These are phyloP conservation scores for Fusarium veterinarium DNA, from an alignment of 2,329 filamentous ascomycete species.

Conservation along the genomic window DNA sequence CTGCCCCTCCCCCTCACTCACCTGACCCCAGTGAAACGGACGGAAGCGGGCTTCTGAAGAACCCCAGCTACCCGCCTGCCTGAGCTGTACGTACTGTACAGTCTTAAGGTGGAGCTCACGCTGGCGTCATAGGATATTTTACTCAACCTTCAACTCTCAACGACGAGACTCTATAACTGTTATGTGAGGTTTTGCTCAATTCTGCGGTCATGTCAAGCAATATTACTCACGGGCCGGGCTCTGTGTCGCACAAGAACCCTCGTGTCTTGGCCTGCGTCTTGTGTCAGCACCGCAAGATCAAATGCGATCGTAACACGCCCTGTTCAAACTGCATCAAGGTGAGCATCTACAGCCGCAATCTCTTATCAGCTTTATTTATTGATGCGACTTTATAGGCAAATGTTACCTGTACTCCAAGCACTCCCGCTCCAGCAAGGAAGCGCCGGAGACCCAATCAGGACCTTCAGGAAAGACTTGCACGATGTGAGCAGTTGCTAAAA, in stretches of 20 bases:
- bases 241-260: conserved; percentile 51
- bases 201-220: conserved; percentile 50
- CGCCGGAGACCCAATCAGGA: conserved; percentile 70
- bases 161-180: conserved; percentile 24
- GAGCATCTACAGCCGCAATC: conserved; percentile 18
- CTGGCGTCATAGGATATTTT: conserved; percentile 39
- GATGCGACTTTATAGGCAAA: conserved; percentile 58
- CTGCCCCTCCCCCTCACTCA: conserved; percentile 41
- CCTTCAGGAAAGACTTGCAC: conserved; percentile 68
- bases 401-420: conserved; percentile 69
- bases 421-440: conserved; percentile 69
- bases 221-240: conserved; percentile 39
- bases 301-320: conserved; percentile 69
- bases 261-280: conserved; percentile 66
- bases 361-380: not conserved
- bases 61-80: conserved; percentile 15
- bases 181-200: conserved; percentile 46
- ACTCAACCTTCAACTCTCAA: conserved; percentile 19
- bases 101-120: conserved; percentile 13
- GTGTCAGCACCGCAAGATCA: conserved; percentile 72
- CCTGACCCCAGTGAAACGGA: conserved; percentile 15
- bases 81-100: not conserved
- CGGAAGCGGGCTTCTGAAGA: conserved; percentile 20
- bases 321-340: conserved; percentile 72
- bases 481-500: conserved; percentile 69